A percentile compares a stretch with the other conserved stretches of the same genome.
Conservation (phyloP, 108 stramenopile genomes). For the Pseudonitzschia pungens region DNA sequence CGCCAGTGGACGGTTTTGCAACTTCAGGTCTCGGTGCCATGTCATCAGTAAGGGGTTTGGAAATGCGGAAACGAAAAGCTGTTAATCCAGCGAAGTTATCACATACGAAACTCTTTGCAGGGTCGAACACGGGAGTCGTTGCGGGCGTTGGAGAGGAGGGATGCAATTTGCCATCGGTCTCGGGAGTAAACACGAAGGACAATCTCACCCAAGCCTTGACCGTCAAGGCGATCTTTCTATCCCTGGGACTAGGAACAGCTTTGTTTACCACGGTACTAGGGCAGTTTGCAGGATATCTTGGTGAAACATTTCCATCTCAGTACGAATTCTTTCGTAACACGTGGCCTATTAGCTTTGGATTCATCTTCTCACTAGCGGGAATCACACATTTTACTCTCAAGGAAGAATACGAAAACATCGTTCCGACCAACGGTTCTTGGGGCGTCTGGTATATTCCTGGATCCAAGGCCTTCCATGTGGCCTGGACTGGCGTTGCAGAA, state of each 20-base stretch:
- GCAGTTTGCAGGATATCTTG: background rate
- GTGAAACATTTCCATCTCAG: background rate
- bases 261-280: background rate
- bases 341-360: slow-evolving; percentile 68
- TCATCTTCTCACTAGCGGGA: slow-evolving; percentile 74
- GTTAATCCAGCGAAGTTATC: background rate
- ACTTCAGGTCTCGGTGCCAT: too few relatives aligned
- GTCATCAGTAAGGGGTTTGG: too few relatives aligned
- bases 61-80: background rate
- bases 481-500: slow-evolving; percentile 87
- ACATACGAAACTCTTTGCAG: background rate
- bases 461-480: slow-evolving; percentile 74
- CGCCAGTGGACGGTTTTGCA: too few relatives aligned
- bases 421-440: slow-evolving; percentile 83
- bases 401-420: slow-evolving; percentile 71
- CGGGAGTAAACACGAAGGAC: slow-evolving; percentile 10
- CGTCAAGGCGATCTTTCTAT: background rate
- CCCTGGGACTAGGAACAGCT: background rate
- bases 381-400: slow-evolving; percentile 74
- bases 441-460: slow-evolving; percentile 83
- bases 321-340: slow-evolving; percentile 42
- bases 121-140: background rate
- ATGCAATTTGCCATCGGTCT: slow-evolving; percentile 16
- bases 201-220: slow-evolving; percentile 8
- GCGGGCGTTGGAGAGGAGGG: slow-evolving; percentile 13